A percentile compares a stretch with the other conserved stretches of the same genome.
These are phyloP conservation scores for Chlorociboria aeruginascens DNA, from an alignment of 495 filamentous ascomycete species.

Conservation along the genomic window DNA sequence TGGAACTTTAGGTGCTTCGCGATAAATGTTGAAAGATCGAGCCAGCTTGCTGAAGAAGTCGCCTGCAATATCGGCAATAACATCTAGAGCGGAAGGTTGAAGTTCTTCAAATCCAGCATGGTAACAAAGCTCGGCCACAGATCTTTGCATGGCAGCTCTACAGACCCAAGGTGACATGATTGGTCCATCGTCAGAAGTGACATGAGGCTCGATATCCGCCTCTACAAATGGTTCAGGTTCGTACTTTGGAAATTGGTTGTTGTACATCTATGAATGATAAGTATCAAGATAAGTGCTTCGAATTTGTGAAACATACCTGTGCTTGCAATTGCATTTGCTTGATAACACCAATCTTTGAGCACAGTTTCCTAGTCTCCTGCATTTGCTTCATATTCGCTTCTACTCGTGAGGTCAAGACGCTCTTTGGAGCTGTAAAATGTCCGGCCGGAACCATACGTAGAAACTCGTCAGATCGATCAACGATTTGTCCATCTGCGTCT, in stretches of 20 bases:
- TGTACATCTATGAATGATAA: constrained; percentile 61
- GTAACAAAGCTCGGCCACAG: constrained; percentile 88
- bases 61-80: constrained; percentile 77
- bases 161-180: constrained; percentile 72
- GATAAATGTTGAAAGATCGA: constrained; percentile 65
- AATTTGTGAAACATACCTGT: constrained; percentile 47
- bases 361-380: constrained; percentile 93
- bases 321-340: constrained; percentile 99
- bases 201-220: constrained; percentile 69
- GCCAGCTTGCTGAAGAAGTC: constrained; percentile 83
- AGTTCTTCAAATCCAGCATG: constrained; percentile 97
- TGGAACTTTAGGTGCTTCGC: constrained; percentile 63
- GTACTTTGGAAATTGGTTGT: constrained; percentile 97
- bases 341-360: constrained; percentile 89
- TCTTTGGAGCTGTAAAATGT: constrained; percentile 66
- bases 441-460: constrained; percentile 61
- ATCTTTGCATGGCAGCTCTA: constrained; percentile 74
- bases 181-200: constrained; percentile 76
- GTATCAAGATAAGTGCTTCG: constrained; percentile 7
- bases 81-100: constrained; percentile 85
- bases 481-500: constrained; percentile 73
- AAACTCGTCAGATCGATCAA: constrained; percentile 75
- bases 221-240: constrained; percentile 86
- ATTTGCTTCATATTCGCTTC: constrained; percentile 88
- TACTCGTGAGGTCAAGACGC: constrained; percentile 64